These are phyloP conservation scores for Microdochium nivale DNA, from an alignment of 2,329 filamentous ascomycete species.

Conservation along the genomic window DNA sequence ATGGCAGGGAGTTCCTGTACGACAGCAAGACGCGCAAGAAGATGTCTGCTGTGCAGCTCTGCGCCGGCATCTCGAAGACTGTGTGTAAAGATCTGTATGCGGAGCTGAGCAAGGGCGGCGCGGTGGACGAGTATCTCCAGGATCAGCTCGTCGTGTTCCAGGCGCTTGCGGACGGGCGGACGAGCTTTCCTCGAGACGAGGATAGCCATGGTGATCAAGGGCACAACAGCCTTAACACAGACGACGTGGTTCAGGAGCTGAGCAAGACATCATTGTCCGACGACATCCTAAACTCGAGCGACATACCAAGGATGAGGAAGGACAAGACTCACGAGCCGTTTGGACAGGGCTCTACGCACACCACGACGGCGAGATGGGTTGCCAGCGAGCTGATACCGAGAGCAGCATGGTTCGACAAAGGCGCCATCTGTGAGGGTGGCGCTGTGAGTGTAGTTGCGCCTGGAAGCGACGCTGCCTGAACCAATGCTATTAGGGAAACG, in stretches of 20 bases:
- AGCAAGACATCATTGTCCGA: constrained; percentile 2
- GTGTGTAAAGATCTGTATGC: constrained; percentile 35
- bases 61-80: constrained; percentile 30
- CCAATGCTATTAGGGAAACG: no score
- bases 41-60: constrained; percentile 25
- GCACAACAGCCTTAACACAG: not conserved
- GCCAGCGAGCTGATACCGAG: constrained; percentile 38
- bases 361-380: constrained; percentile 54
- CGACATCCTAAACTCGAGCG: constrained; percentile 4
- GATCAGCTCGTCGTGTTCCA: constrained; percentile 56
- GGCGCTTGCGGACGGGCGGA: constrained; percentile 42
- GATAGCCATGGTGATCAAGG: constrained; percentile 9
- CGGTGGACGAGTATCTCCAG: constrained; percentile 49
- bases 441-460: constrained; percentile 15
- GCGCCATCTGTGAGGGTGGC: constrained; percentile 38
- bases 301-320: constrained; percentile 17
- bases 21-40: constrained; percentile 24
- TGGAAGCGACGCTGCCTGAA: not conserved
- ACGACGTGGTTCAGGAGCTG: constrained; percentile 3
- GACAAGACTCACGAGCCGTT: constrained; percentile 42
- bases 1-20: constrained; percentile 37
- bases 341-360: constrained; percentile 46
- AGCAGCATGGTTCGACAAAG: constrained; percentile 41
- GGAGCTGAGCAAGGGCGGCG: constrained; percentile 34
- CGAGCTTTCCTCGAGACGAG: constrained; percentile 31